A percentile compares a stretch with the other conserved stretches of the same genome.
phyloP scores from a whole-genome alignment of 306 rosid species.

The Amphicarpaea edgeworthii region DNA sequence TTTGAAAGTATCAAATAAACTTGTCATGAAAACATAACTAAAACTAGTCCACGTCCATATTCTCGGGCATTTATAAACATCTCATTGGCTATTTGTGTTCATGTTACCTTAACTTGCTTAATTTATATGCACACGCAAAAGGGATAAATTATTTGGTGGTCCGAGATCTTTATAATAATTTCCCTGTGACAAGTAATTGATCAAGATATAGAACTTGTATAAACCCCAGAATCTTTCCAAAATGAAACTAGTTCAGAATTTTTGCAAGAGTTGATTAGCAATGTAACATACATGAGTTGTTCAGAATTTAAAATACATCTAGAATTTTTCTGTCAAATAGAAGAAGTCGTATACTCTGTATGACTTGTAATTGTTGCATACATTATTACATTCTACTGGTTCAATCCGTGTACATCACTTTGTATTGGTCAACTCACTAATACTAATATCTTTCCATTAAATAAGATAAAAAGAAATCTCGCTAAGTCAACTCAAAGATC shows the following conservation, averaged over 20 bases:
- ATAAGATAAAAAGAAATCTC: background rate
- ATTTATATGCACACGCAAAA: too few species aligned
- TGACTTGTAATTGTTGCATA: too few species aligned
- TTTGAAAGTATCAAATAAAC: background rate
- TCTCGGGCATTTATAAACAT: background rate
- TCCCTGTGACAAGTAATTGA: background rate
- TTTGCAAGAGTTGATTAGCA: conserved; percentile 7
- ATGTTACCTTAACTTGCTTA: background rate
- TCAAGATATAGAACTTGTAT: background rate
- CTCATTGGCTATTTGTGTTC: conserved; percentile 1
- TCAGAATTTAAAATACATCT: background rate
- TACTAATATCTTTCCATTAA: background rate
- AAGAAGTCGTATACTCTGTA: background rate
- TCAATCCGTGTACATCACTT: too few species aligned
- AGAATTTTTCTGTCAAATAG: background rate
- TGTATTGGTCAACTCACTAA: too few species aligned
- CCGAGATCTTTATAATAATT: too few species aligned
- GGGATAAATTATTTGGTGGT: too few species aligned
- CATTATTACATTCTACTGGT: too few species aligned
- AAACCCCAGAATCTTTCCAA: background rate
- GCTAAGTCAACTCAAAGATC: background rate
- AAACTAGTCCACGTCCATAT: background rate
- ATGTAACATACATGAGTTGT: background rate
- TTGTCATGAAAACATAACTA: conserved; percentile 4
- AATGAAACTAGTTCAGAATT: background rate